Evolutionary conservation across 306 rosid genomes (phyloP), one percentile per base, ranked within the genome.

Genomic region (Pterocarpus santalinus): DNA sequence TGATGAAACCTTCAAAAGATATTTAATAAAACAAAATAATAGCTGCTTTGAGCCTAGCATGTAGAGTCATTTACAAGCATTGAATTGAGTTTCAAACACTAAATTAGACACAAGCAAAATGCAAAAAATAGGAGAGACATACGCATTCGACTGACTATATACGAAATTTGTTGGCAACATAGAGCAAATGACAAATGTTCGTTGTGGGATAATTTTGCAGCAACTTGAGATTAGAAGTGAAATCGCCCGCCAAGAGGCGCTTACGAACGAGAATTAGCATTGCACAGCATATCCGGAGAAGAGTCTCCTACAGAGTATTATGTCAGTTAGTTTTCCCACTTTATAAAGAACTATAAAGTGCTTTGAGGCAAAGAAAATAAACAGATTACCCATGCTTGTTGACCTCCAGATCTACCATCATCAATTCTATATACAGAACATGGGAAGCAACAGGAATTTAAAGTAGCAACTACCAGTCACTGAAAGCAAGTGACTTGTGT

Each of bases 201-300:
- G 99, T 89, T 0, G 98, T 86, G 7, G 99, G 99, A 71, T 93
- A 96, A 75, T 82, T 84, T 76, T 96, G 99, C 76, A 96, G 91
- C 85, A 96, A 84, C 86, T 96, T 96, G 73, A 96, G 99, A 90
- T 93, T 96, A 2, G 97, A 88, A 43, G 99, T 96, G 85, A 96
- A 96, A 96, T 96, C 99, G 30, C 99, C 99, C 0, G 98, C 99
- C 51, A 96, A 89, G 73, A 96, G 91, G 62, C 98, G 97, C 69
- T 93, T 90, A 49, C 99, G 97, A 75, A 93, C 79, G 43, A 96
- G 94, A 78, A 93, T 85, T 80, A 96, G 88, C 99, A 96, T 96
- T 52, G 99, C 98, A 79, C 98, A 93, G 82, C 99, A 96, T 87
- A 96, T 77, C 75, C 99, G 91, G 32, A 93, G 92, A 74, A 96